Conservation (phyloP, 805 yeast species). For the Zygosaccharomyces lentus region DNA sequence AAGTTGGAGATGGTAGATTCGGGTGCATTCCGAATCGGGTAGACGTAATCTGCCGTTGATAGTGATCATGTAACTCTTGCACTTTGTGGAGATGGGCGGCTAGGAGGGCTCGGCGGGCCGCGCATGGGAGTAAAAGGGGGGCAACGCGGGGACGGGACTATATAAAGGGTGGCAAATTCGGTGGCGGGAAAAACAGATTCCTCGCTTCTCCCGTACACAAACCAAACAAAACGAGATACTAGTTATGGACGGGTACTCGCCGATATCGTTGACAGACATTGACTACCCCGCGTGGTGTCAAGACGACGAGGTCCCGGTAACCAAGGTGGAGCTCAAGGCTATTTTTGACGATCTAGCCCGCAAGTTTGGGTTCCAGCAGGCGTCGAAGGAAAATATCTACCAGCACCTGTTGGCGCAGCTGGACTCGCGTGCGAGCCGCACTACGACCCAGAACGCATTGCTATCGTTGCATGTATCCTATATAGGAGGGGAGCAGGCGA, state of each 20-base stretch:
- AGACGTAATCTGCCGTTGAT: neutral
- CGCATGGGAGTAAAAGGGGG: too few species aligned
- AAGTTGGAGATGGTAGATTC: neutral
- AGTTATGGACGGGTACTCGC: slow-evolving; percentile 8
- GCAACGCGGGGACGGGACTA: neutral
- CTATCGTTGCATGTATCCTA: slow-evolving; percentile 80
- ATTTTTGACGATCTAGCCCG: slow-evolving; percentile 56
- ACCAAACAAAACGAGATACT: neutral
- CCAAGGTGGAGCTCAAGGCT: slow-evolving; percentile 55
- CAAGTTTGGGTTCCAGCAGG: slow-evolving; percentile 80
- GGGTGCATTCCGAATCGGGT: neutral
- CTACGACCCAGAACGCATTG: slow-evolving; percentile 66
- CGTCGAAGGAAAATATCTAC: slow-evolving; percentile 71
- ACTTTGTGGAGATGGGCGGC: neutral
- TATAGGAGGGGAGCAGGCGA: slow-evolving; percentile 85
- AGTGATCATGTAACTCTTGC: neutral
- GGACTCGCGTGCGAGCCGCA: slow-evolving; percentile 83
- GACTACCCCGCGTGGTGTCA: slow-evolving; percentile 38
- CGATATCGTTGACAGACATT: slow-evolving; percentile 21
- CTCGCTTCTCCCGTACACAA: neutral
- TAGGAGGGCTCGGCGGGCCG: neutral
- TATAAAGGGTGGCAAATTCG: neutral
- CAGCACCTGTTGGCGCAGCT: slow-evolving; percentile 76
- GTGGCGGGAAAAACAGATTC: neutral
- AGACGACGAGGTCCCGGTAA: slow-evolving; percentile 62